Conservation (phyloP, 352 stramenopile genomes). For the Globisporangium mamillatum region DNA sequence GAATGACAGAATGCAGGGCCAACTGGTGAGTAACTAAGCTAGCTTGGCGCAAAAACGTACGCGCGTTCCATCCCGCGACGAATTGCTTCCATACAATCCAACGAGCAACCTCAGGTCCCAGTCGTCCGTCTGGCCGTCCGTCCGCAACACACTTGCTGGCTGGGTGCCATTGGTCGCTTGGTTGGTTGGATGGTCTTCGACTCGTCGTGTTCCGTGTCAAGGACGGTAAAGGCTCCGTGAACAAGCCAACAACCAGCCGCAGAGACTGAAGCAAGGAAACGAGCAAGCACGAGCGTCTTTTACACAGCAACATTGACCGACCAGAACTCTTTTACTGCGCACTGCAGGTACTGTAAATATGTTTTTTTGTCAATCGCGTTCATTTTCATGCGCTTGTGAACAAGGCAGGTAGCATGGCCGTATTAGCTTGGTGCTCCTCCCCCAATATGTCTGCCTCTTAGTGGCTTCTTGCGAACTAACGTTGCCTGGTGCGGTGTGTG, state of each 20-base stretch:
- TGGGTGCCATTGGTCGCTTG: not conserved
- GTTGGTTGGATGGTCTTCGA: not conserved
- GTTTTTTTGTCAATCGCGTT: not conserved
- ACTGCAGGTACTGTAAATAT: not conserved
- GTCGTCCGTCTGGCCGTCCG: not conserved
- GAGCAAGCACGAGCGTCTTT: not conserved
- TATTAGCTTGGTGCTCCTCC: not conserved
- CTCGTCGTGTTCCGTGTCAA: not conserved
- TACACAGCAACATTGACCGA: not conserved
- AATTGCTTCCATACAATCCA: not conserved
- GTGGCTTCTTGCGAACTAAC: not conserved
- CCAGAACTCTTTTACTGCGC: not conserved
- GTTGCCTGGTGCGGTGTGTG: not conserved
- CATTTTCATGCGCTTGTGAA: not conserved
- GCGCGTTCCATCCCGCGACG: not conserved
- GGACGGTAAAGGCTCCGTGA: not conserved
- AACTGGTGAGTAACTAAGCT: not conserved
- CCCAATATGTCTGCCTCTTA: not conserved
- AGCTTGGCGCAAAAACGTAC: not conserved
- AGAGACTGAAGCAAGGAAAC: not conserved
- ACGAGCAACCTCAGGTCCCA: not conserved
- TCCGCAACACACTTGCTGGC: not conserved
- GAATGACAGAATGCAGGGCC: not conserved
- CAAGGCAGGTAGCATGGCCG: not conserved
- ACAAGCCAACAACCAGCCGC: not conserved